Evolutionary conservation across 768 basidiomycete genomes (phyloP).

Genomic region (Suillus subaureus): DNA sequence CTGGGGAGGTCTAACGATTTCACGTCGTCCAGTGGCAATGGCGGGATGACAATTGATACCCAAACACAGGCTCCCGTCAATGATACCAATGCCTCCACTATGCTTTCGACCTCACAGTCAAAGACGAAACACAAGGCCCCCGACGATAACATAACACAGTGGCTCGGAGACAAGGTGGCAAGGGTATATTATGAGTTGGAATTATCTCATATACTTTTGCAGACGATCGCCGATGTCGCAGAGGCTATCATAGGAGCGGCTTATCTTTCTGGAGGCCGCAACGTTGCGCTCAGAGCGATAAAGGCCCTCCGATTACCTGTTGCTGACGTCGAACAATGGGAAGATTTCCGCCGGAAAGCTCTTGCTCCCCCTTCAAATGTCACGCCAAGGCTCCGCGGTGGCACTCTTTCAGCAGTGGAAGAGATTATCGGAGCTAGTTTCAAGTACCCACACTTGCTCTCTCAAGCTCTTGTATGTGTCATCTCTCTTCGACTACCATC

Average conservation of each 20-base stretch:
- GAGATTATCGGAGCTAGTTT: conserved; percentile 65
- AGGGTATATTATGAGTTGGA: conserved; percentile 6
- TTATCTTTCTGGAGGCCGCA: conserved; percentile 71
- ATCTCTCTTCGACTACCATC: not conserved
- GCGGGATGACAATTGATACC: not conserved
- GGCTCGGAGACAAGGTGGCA: conserved; percentile 78
- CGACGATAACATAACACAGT: conserved; percentile 48
- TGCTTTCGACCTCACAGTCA: not conserved
- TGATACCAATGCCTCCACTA: too few relatives aligned
- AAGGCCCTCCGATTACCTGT: conserved; percentile 69
- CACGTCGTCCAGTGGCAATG: not conserved
- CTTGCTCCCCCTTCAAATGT: conserved; percentile 45
- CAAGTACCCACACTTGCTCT: conserved; percentile 60
- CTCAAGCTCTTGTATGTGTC: conserved; percentile 66
- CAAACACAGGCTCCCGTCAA: not conserved
- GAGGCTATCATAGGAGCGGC: conserved; percentile 87
- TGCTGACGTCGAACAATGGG: conserved; percentile 66
- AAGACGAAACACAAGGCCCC: conserved; percentile 41
- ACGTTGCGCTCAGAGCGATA: conserved; percentile 61
- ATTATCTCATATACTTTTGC: conserved; percentile 17
- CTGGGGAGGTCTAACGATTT: not conserved
- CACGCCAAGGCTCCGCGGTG: conserved; percentile 47
- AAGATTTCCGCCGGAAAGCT: conserved; percentile 60
- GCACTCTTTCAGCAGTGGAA: conserved; percentile 60
- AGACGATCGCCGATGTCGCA: conserved; percentile 83